phyloP scores from a whole-genome alignment of 352 stramenopile genomes.

The Aphanomyces stellatus region DNA sequence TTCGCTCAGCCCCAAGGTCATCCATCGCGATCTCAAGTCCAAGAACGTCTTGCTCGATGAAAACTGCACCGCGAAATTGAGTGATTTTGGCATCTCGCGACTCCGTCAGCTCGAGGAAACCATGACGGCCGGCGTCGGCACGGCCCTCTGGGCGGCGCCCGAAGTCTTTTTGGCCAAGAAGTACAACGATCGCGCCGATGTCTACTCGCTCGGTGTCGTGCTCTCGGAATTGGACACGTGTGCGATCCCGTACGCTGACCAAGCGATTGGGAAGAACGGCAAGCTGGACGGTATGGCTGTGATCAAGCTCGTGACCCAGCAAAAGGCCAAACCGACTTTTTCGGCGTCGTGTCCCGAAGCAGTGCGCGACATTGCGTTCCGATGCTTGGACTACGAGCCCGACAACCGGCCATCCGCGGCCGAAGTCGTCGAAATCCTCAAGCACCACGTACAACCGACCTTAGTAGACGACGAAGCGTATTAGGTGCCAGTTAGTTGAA shows the following conservation, averaged over 20 bases:
- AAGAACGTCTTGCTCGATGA: slow-evolving; percentile 68
- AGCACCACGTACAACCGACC: background rate
- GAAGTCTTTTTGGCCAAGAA: slow-evolving; percentile 81
- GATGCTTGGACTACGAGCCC: slow-evolving; percentile 17
- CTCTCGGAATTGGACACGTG: slow-evolving; percentile 74
- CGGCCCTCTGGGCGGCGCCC: slow-evolving; percentile 61
- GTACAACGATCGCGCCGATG: slow-evolving; percentile 81
- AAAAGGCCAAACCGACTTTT: slow-evolving; percentile 49
- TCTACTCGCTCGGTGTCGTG: slow-evolving; percentile 79
- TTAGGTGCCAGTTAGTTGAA: background rate
- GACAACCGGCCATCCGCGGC: background rate
- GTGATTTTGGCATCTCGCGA: slow-evolving; percentile 72
- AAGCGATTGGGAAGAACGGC: slow-evolving; percentile 53
- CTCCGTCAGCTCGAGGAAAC: slow-evolving; percentile 57
- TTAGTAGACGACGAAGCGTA: slow-evolving; percentile 5
- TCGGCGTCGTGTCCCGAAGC: slow-evolving; percentile 37
- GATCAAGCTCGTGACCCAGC: slow-evolving; percentile 67
- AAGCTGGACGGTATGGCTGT: slow-evolving; percentile 83
- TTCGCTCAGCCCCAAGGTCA: slow-evolving; percentile 63
- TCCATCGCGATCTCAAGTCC: slow-evolving; percentile 71
- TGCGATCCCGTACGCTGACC: slow-evolving; percentile 70
- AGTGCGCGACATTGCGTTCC: slow-evolving; percentile 47
- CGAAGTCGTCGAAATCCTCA: slow-evolving; percentile 8
- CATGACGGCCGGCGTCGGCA: slow-evolving; percentile 15
- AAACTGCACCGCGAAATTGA: slow-evolving; percentile 63